Evolutionary conservation across 2,329 filamentous ascomycete genomes (phyloP).

Genomic region (Microcyclospora tardicrescens): DNA sequence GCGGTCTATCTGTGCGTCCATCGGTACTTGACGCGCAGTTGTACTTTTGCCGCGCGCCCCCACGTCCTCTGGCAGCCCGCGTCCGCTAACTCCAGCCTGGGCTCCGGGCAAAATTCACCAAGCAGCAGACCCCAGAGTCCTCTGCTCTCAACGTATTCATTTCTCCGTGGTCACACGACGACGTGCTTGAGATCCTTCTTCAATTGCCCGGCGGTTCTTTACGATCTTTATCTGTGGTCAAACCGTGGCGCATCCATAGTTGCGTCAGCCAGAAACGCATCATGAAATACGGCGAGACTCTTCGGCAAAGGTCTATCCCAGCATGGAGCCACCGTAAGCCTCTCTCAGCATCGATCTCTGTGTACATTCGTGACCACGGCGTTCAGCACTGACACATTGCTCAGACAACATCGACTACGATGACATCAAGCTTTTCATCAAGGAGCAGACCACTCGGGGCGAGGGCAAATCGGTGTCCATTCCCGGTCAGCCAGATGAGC

Average conservation of each 20-base stretch:
- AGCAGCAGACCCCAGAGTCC: too few species aligned
- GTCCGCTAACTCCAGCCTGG: too few species aligned
- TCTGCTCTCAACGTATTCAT: too few species aligned
- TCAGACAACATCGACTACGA: slow-evolving; percentile 82
- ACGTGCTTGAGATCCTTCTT: too few species aligned
- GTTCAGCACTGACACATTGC: slow-evolving; percentile 2
- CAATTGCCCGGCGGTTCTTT: too few species aligned
- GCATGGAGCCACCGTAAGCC: slow-evolving; percentile 63
- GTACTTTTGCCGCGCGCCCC: too few species aligned
- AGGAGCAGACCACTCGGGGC: slow-evolving; percentile 60
- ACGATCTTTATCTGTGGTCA: too few species aligned
- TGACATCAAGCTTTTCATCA: slow-evolving; percentile 73
- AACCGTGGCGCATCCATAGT: neutral
- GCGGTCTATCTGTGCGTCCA: too few species aligned
- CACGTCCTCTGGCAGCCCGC: too few species aligned
- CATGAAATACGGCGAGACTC: slow-evolving; percentile 68
- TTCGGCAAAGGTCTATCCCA: slow-evolving; percentile 64
- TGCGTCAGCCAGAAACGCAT: neutral
- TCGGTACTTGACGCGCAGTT: too few species aligned
- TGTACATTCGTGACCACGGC: neutral
- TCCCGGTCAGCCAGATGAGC: slow-evolving; percentile 47
- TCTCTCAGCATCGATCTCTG: slow-evolving; percentile 1
- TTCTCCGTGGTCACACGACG: too few species aligned
- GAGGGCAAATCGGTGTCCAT: slow-evolving; percentile 60
- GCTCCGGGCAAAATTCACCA: too few species aligned